phyloP scores from a whole-genome alignment of 1,139 yeast genomes.

The Blastobotrys indianensis region DNA sequence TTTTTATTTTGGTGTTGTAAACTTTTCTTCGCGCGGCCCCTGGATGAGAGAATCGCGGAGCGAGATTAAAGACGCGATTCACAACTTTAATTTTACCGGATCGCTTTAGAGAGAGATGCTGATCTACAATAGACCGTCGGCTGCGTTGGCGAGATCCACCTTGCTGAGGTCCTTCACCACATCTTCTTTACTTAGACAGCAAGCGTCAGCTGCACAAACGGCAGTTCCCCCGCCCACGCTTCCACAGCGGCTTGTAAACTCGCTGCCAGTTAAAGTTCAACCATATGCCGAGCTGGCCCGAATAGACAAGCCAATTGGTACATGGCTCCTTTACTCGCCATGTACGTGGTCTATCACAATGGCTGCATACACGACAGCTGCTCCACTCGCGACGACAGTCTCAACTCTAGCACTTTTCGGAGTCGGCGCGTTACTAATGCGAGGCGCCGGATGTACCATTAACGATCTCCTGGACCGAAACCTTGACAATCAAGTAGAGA shows the following conservation, averaged over 20 bases:
- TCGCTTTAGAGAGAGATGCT: no score
- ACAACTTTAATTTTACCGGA: no score
- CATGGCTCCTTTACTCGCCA: constrained; percentile 75
- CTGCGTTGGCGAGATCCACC: no score
- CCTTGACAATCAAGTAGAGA: constrained; percentile 74
- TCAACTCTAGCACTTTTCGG: constrained; percentile 62
- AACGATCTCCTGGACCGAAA: constrained; percentile 84
- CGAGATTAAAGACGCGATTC: no score
- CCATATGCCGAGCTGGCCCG: constrained; percentile 93
- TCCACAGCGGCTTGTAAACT: constrained; percentile 40
- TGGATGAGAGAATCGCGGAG: no score
- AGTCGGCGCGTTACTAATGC: constrained; percentile 81
- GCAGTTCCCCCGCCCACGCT: constrained; percentile 17
- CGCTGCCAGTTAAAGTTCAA: constrained; percentile 63
- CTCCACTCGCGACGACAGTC: constrained; percentile 57
- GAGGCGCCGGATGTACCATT: constrained; percentile 97
- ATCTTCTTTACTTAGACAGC: no score
- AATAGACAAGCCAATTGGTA: constrained; percentile 90
- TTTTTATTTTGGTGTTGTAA: no score
- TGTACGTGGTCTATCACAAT: constrained; percentile 76
- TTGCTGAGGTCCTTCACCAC: no score
- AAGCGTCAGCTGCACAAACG: no score
- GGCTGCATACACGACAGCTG: constrained; percentile 72
- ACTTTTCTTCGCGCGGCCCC: no score
- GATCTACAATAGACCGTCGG: no score